Percentiles rank a stretch among this genome's conserved stretches.
These are phyloP conservation scores for Geotrichum candidum DNA, from an alignment of 1,139 yeast species.

Conservation along the genomic window DNA sequence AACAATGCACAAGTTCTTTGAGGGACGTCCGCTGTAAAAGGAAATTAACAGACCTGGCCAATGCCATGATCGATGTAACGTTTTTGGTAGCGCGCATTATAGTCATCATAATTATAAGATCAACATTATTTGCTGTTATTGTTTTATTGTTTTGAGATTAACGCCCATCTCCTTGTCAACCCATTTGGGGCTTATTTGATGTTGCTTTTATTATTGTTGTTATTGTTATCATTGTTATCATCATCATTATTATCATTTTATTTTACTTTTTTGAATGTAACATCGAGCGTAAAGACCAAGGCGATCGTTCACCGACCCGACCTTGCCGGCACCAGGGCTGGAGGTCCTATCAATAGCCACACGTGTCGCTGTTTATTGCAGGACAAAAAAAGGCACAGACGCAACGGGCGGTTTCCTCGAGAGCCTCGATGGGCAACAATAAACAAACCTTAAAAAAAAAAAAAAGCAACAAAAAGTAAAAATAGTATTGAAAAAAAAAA, in stretches of 20 bases:
- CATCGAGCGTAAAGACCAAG: background rate
- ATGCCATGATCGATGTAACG: background rate
- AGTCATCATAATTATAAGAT: background rate
- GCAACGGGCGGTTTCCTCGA: background rate
- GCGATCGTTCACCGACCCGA: background rate
- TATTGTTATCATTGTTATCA: no score
- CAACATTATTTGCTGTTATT: background rate
- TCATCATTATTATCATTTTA: background rate
- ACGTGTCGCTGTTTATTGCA: background rate
- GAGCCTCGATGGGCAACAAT: background rate
- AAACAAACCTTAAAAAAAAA: background rate
- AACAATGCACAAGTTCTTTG: conserved; percentile 26
- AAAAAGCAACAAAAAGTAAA: background rate
- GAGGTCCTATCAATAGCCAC: background rate
- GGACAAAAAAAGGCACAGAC: background rate
- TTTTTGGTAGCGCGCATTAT: background rate
- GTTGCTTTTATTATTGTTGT: no score
- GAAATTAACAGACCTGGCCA: background rate
- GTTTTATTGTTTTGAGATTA: no score
- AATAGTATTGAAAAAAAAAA: background rate
- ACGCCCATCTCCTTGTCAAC: no score
- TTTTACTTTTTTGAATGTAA: background rate
- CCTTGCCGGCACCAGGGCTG: background rate
- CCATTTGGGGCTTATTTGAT: no score
- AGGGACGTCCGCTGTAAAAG: background rate